These are phyloP conservation scores for Amylocystis lapponica DNA, from an alignment of 768 basidiomycete genomes.

Conservation along the genomic window DNA sequence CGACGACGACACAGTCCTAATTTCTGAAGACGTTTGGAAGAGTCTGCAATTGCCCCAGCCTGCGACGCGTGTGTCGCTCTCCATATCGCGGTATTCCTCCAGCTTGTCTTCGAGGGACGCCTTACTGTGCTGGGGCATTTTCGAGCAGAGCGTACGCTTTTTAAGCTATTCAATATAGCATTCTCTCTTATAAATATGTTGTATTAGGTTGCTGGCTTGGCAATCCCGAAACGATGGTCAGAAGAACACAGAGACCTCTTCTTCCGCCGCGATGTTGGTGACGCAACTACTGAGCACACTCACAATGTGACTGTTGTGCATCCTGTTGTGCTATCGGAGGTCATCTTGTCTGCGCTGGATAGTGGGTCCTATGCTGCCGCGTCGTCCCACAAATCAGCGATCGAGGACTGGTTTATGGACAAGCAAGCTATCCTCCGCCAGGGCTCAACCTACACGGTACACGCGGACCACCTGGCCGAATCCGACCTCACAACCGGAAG, in stretches of 20 bases:
- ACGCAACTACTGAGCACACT: conserved; percentile 2
- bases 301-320: conserved; percentile 11
- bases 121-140: conserved; percentile 31
- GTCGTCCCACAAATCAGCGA: conserved; percentile 7
- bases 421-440: conserved; percentile 42
- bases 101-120: background rate
- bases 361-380: conserved; percentile 16
- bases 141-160: conserved; percentile 33
- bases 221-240: conserved; percentile 13
- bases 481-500: too few species aligned
- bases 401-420: conserved; percentile 21
- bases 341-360: conserved; percentile 19
- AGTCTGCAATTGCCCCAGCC: background rate
- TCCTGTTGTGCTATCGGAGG: conserved; percentile 17
- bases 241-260: conserved; percentile 10
- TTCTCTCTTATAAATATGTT: background rate
- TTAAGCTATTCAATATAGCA: too few species aligned
- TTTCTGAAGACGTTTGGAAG: conserved; percentile 10
- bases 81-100: conserved; percentile 6
- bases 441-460: conserved; percentile 34
- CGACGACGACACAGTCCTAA: conserved; percentile 4
- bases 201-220: conserved; percentile 6
- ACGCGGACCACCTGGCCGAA: conserved; percentile 11
- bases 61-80: conserved; percentile 6
- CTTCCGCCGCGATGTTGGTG: background rate